These are phyloP conservation scores for Colletotrichum lupini DNA, from an alignment of 2,329 filamentous ascomycete genomes.

Conservation along the genomic window DNA sequence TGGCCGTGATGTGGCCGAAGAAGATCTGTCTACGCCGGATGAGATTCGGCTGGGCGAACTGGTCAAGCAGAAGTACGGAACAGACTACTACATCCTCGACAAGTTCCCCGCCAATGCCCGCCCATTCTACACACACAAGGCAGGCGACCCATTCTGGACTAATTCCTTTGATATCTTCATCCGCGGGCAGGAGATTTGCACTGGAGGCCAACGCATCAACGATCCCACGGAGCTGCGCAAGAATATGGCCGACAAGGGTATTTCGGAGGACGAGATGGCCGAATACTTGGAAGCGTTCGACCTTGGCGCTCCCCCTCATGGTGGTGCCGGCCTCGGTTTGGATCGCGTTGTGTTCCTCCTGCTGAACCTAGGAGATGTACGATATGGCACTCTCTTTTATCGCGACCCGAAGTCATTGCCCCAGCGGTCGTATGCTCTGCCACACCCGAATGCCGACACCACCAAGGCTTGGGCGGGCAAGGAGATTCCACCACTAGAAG, in stretches of 20 bases:
- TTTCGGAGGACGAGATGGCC: conserved; percentile 85
- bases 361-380: conserved; percentile 88
- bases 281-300: conserved; percentile 92
- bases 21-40: conserved; percentile 86
- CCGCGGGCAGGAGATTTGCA: conserved; percentile 91
- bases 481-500: conserved; percentile 79
- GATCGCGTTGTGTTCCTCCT: conserved; percentile 90
- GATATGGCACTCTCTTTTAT: conserved; percentile 87
- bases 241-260: conserved; percentile 80
- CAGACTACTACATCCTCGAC: conserved; percentile 94
- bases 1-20: conserved; percentile 78
- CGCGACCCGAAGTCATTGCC: conserved; percentile 91
- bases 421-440: conserved; percentile 70
- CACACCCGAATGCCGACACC: conserved; percentile 89
- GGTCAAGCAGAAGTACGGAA: conserved; percentile 86
- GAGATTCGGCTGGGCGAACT: conserved; percentile 88
- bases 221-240: conserved; percentile 78
- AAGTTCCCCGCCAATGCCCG: conserved; percentile 88
- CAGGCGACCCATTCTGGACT: conserved; percentile 77
- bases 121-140: conserved; percentile 93
- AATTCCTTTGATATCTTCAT: conserved; percentile 98
- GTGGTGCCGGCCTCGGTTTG: conserved; percentile 88
- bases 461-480: conserved; percentile 45
- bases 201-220: conserved; percentile 93
- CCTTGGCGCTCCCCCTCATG: conserved; percentile 88